Evolutionary conservation across 129 eudicot species (phyloP).

Genomic region (Tagetes erecta): DNA sequence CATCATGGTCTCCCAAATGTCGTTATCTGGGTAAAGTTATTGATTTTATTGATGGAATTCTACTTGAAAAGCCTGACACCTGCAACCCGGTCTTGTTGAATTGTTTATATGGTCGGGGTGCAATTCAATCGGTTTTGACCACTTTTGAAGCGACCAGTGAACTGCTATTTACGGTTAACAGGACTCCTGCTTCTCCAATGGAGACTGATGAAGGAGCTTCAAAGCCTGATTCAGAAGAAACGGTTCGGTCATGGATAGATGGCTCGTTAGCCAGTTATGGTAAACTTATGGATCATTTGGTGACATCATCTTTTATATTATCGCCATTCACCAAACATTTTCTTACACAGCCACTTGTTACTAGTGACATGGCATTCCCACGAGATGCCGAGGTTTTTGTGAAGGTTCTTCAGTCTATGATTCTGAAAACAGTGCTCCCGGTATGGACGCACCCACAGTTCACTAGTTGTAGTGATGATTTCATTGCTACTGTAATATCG

Average conservation of each 20-base stretch:
- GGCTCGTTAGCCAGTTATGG: constrained; percentile 91
- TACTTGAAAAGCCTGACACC: constrained; percentile 81
- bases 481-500: constrained; percentile 62
- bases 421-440: constrained; percentile 83
- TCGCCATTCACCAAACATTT: constrained; percentile 87
- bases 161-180: constrained; percentile 72
- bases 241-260: constrained; percentile 68
- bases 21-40: constrained; percentile 87
- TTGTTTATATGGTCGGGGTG: constrained; percentile 85
- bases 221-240: constrained; percentile 54
- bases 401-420: constrained; percentile 79
- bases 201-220: constrained; percentile 78
- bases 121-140: constrained; percentile 73
- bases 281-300: constrained; percentile 88
- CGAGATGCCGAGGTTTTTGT: constrained; percentile 90
- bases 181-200: constrained; percentile 93
- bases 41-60: constrained; percentile 76
- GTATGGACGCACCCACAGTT: constrained; percentile 85
- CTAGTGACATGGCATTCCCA: constrained; percentile 71
- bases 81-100: constrained; percentile 82
- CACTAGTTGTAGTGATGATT: constrained; percentile 73
- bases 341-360: constrained; percentile 75
- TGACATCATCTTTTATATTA: constrained; percentile 77
- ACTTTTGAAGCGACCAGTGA: constrained; percentile 96
- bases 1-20: constrained; percentile 81